A percentile compares a stretch with the other conserved stretches of the same genome.
These are phyloP conservation scores for Chaetomium sp. DNA, from an alignment of 2,329 filamentous ascomycete genomes.

Conservation along the genomic window DNA sequence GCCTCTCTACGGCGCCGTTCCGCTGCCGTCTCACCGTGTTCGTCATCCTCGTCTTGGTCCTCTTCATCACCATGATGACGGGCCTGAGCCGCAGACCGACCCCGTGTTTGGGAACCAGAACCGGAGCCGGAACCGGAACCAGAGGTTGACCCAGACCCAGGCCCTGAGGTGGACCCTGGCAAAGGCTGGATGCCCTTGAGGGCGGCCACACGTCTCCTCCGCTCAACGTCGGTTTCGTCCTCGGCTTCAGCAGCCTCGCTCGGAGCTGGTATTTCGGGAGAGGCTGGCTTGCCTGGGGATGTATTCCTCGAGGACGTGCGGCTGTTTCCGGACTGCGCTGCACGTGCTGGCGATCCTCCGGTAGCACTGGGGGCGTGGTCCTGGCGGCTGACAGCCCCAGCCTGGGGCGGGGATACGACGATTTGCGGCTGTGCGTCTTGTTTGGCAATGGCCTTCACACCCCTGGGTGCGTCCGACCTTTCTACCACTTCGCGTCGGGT, in stretches of 20 bases:
- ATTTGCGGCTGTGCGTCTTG: conserved; percentile 27
- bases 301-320: conserved; percentile 5
- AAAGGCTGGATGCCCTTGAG: conserved; percentile 32
- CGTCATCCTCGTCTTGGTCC: conserved; percentile 33
- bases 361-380: neutral
- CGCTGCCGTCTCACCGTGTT: conserved; percentile 59
- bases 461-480: conserved; percentile 41
- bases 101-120: no score
- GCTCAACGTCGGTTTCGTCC: conserved; percentile 64
- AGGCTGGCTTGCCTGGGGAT: conserved; percentile 2
- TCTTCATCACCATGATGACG: neutral
- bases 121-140: no score
- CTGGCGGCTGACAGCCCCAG: conserved; percentile 3
- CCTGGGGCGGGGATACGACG: conserved; percentile 2
- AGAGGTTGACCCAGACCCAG: no score
- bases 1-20: conserved; percentile 68
- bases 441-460: conserved; percentile 45
- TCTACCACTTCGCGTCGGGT: conserved; percentile 51
- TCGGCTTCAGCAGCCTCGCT: conserved; percentile 37
- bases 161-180: no score
- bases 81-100: no score
- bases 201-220: conserved; percentile 55
- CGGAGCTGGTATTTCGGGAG: conserved; percentile 16
- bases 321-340: neutral
- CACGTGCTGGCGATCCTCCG: neutral